Base-by-base conservation (phyloP, 106 monocot species). In the Triglochin maritima region DNA sequence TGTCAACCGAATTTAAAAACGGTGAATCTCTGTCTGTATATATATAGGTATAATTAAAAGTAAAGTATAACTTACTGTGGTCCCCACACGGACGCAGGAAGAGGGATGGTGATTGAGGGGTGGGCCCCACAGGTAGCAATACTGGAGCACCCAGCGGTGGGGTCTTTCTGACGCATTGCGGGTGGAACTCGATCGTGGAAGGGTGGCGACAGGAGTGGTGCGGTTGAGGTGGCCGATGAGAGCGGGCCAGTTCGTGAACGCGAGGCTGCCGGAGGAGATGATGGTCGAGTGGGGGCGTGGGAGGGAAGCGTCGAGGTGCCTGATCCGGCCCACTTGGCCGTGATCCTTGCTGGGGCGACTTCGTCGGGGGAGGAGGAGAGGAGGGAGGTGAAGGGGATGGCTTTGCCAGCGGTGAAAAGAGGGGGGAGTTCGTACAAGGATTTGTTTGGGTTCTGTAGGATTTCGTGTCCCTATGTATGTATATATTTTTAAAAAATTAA, bases 141-240 rank as follows among this genome's bases (percentile, higher is more conserved):
- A 4, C 70, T 91, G 71, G 46, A 57, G 6, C 84, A 90, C 48
- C 55, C 7, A n/a, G 81, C 86, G 29, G 81, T 83, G 59, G 84
- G 81, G 5, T 72, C 77, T 86, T 86, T 73, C 50, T 85, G 61
- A 76, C 67, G 14, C 85, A 81, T 53, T 79, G 81, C 65, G 85
- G 85, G 11, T 85, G 85, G 85, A 85, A 85, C 67, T 81, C 85
- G 65, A 76, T 71, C 51, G 43, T 85, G 53, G 85, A 85, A 72
- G 74, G 42, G 54, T 75, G 17, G 48, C 67, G 2, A 77, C 85
- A 0, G 82, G 85, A n/a, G 80, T 80, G 77, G 44, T 59, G n/a
- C 59, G 80, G 72, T 68, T 85, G 56, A 57, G 82, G 54, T 89
- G 89, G 89, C 89, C 89, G 47, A 63, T 78, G 75, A 53, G 29